Evolutionary conservation across 768 basidiomycete species (phyloP), one percentile per base, ranked within the genome.

Genomic region (Xanthoconium stramineum): DNA sequence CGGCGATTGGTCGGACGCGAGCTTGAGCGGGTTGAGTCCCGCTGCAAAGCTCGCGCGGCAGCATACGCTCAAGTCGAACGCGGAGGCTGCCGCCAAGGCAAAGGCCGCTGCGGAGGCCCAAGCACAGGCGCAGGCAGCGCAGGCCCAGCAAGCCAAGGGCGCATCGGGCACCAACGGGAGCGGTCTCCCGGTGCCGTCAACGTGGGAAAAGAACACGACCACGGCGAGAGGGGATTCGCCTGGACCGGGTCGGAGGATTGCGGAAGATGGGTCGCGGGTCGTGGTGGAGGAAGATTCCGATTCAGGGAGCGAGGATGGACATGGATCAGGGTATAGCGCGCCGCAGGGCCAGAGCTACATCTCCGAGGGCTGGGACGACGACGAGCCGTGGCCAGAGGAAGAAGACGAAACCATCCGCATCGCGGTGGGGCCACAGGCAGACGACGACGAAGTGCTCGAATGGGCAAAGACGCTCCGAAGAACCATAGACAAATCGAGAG

Each of bases 21-120:
- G 79, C 55, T 72, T 91, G 75, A 83, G 80, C 49, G 94, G 93
- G 9, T 74, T 96, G 24, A 90, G 89, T 64, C 94, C 94, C 8
- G 94, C 94, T 15, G 94, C 94, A 3, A 87, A 89, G 69, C 80
- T 96, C 12, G 94, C 91, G 1, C 70, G 94, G 40, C 91, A 94
- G 69, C 94, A 96, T 70, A 97, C 94, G 6, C 82, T 97, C 57
- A 91, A 88, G 76, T 90, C 81, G 53, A 91, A 90, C 61, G 82
- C 82, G 5, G 74, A 75, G 46, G 78, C 76, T 3, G 79, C 77
- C 15, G 77, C 75, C 1, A 75, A 71, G 35, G 72, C 78, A 17
- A 72, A 68, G 24, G 74, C 71, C 0, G 66, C 69, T 42, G 69
- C 65, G 11, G 74, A 69, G 33, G 69, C 56, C 1, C 66, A 67